Conservation (phyloP, 2,329 filamentous ascomycete species). For the Colletotrichum orbiculare region DNA sequence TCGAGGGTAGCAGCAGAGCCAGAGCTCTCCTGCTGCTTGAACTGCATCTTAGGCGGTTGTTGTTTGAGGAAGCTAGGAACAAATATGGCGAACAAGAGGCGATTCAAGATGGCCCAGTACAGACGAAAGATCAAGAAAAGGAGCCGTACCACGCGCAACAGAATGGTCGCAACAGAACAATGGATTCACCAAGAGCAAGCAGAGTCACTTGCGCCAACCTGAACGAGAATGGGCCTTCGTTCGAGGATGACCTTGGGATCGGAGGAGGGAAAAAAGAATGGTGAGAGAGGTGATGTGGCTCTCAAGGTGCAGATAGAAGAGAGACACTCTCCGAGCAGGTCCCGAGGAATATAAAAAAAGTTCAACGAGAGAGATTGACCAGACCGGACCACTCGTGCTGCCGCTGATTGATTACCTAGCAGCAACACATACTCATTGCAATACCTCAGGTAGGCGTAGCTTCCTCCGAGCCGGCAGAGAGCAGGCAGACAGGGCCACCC, state of each 20-base stretch:
- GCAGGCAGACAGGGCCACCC: background rate
- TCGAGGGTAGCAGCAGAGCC: constrained; percentile 46
- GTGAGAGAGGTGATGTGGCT: background rate
- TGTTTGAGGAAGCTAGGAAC: constrained; percentile 4
- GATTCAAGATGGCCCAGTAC: constrained; percentile 22
- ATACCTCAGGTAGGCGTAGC: no score
- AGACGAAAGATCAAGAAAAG: constrained; percentile 23
- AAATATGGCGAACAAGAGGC: constrained; percentile 27
- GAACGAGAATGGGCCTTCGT: constrained; percentile 27
- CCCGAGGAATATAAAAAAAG: constrained; percentile 34
- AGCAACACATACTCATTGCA: no score
- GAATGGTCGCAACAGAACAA: constrained; percentile 26
- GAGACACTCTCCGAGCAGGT: constrained; percentile 25
- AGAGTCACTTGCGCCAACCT: constrained; percentile 30
- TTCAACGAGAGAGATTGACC: constrained; percentile 2
- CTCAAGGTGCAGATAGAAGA: background rate
- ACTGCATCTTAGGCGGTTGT: constrained; percentile 34
- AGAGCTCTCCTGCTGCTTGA: constrained; percentile 52
- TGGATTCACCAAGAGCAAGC: constrained; percentile 30
- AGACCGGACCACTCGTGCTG: background rate
- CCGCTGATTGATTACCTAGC: constrained; percentile 8
- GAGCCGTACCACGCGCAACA: constrained; percentile 23
- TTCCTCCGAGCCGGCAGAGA: background rate
- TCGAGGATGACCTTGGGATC: constrained; percentile 26
- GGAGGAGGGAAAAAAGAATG: background rate